These are phyloP conservation scores for Citrus sinensis DNA, from an alignment of 345 rosid species.

Conservation along the genomic window DNA sequence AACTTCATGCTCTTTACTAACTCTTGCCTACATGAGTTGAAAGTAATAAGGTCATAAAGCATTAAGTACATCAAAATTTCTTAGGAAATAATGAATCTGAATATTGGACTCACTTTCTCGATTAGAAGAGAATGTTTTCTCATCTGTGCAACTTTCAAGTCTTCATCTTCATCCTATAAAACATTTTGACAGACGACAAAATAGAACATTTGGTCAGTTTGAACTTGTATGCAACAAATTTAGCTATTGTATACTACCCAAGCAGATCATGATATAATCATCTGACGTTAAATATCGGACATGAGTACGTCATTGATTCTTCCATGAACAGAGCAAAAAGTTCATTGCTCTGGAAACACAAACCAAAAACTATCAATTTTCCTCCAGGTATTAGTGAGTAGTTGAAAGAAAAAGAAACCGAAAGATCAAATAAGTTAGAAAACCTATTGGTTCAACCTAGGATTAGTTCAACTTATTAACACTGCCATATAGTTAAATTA, in stretches of 20 bases:
- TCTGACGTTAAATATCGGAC: slow-evolving; percentile 67
- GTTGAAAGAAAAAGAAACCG: too few relatives aligned
- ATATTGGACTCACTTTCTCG: slow-evolving; percentile 47
- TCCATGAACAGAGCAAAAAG: slow-evolving; percentile 80
- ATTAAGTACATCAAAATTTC: neutral
- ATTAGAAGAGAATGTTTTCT: slow-evolving; percentile 67
- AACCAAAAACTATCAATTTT: neutral
- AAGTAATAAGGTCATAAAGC: neutral
- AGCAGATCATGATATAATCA: too few relatives aligned
- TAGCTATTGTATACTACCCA: rapidly evolving
- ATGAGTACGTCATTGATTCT: slow-evolving; percentile 87
- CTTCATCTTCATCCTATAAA: slow-evolving; percentile 61
- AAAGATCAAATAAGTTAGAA: too few relatives aligned
- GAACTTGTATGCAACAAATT: too few relatives aligned
- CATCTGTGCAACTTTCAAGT: slow-evolving; percentile 68
- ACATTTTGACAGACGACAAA: too few relatives aligned
- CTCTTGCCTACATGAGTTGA: slow-evolving; percentile 43
- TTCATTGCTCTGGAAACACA: slow-evolving; percentile 62
- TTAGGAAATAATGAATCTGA: neutral
- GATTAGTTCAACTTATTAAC: too few relatives aligned
- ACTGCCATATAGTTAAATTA: too few relatives aligned
- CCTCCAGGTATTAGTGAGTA: too few relatives aligned
- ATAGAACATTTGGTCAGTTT: too few relatives aligned
- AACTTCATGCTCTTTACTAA: slow-evolving; percentile 56
- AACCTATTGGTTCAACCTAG: too few relatives aligned